phyloP scores from a whole-genome alignment of 1,139 yeast species.

The Yueomyces sp. region DNA sequence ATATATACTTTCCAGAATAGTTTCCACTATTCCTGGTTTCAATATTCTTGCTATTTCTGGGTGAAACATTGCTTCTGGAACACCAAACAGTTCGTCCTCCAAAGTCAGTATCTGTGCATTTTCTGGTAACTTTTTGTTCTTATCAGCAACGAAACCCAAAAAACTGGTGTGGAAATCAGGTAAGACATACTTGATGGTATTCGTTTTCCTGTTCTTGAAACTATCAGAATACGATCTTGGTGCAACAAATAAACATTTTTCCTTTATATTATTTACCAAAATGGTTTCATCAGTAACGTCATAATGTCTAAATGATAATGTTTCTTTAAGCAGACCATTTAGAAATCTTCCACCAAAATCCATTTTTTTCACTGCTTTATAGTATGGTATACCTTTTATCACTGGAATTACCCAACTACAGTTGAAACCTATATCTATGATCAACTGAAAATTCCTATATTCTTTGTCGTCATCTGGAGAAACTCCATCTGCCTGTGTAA shows the following conservation, averaged over 20 bases:
- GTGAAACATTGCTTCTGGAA: conserved; percentile 78
- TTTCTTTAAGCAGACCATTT: conserved; percentile 71
- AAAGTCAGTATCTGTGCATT: conserved; percentile 58
- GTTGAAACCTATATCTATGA: conserved; percentile 80
- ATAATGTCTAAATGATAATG: conserved; percentile 82
- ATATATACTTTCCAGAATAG: conserved; percentile 58
- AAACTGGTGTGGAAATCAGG: conserved; percentile 81
- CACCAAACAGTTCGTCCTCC: conserved; percentile 72
- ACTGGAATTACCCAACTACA: conserved; percentile 85
- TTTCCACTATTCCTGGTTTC: conserved; percentile 60
- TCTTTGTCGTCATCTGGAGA: background rate
- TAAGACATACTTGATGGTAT: conserved; percentile 54
- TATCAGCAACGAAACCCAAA: conserved; percentile 47
- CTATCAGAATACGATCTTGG: conserved; percentile 45
- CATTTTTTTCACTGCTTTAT: conserved; percentile 61
- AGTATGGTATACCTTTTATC: conserved; percentile 62
- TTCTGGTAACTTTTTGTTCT: conserved; percentile 22
- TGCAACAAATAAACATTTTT: conserved; percentile 65
- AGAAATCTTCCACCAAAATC: conserved; percentile 74
- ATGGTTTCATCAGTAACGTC: conserved; percentile 88
- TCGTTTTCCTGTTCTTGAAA: conserved; percentile 30
- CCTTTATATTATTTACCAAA: conserved; percentile 76
- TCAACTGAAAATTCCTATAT: conserved; percentile 54
- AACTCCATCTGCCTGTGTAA: too few relatives aligned
- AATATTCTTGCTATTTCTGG: conserved; percentile 75